Evolutionary conservation across 163 green algal species (phyloP).

Genomic region (Chlorella variabilis): DNA sequence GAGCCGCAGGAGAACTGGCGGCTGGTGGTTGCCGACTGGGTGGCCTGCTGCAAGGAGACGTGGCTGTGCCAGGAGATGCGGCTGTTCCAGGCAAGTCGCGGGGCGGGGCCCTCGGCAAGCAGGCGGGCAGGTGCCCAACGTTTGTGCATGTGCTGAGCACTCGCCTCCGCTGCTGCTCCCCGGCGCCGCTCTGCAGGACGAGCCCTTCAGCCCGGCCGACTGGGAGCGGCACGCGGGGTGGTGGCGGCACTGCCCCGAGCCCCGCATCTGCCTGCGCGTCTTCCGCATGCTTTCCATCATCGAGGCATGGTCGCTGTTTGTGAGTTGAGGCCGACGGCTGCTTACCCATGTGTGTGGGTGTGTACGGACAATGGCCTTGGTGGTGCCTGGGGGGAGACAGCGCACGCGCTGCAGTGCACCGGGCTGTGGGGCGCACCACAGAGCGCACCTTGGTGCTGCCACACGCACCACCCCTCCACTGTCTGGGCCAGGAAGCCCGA

Average conservation of each 20-base stretch:
- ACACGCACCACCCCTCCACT: no score
- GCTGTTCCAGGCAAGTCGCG: slow-evolving; percentile 13
- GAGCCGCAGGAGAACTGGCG: background rate
- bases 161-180: background rate
- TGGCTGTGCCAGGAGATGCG: slow-evolving; percentile 19
- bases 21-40: background rate
- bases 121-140: no score
- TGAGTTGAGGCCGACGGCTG: background rate
- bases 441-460: no score
- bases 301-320: slow-evolving; percentile 15
- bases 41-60: slow-evolving; percentile 1
- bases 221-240: slow-evolving; percentile 37
- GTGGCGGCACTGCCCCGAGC: slow-evolving; percentile 39
- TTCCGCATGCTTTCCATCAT: slow-evolving; percentile 33
- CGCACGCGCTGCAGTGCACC: no score
- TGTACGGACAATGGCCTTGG: no score
- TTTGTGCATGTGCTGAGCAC: background rate
- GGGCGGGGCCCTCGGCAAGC: background rate
- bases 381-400: no score
- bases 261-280: slow-evolving; percentile 23
- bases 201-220: slow-evolving; percentile 2
- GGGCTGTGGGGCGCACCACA: no score
- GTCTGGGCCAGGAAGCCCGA: no score
- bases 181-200: slow-evolving; percentile 8
- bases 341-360: no score